A percentile compares a stretch with the other conserved stretches of the same genome.
phyloP scores from a whole-genome alignment of 2,329 filamentous ascomycete genomes.

The Fusarium abutilonis region DNA sequence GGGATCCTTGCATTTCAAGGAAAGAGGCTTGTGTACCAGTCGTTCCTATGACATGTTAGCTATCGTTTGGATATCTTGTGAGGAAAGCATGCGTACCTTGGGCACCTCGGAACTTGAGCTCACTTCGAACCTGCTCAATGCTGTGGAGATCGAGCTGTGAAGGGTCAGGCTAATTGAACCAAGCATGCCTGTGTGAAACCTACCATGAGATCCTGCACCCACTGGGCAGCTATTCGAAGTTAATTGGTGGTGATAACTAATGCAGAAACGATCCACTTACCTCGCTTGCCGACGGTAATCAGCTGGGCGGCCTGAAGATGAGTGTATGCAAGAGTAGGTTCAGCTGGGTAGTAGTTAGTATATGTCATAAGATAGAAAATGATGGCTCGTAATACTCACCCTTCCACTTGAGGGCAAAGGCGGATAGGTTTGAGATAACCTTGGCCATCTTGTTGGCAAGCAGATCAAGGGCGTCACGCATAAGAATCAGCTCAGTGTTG shows the following conservation, averaged over 20 bases:
- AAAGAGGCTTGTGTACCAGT: slow-evolving; percentile 32
- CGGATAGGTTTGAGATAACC: slow-evolving; percentile 8
- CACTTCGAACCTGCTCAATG: neutral
- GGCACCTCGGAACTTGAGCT: neutral
- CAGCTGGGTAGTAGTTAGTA: neutral
- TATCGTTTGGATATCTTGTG: too few relatives aligned
- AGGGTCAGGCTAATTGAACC: too few relatives aligned
- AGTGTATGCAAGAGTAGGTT: neutral
- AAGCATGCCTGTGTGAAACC: neutral
- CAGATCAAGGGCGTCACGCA: slow-evolving; percentile 8
- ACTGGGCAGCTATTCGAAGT: neutral
- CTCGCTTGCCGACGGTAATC: neutral
- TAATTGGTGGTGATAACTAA: neutral
- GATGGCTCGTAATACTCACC: too few relatives aligned
- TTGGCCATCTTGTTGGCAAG: slow-evolving; percentile 16
- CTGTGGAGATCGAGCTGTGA: too few relatives aligned
- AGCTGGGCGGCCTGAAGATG: neutral
- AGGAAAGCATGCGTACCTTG: neutral
- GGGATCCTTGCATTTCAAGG: slow-evolving; percentile 11
- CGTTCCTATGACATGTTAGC: slow-evolving; percentile 5
- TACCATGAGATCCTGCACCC: slow-evolving; percentile 1
- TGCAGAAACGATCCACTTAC: neutral
- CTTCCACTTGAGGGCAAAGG: slow-evolving; percentile 16
- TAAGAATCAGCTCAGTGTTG: slow-evolving; percentile 15
- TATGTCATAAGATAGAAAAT: too few relatives aligned